Percentiles rank a stretch among this genome's conserved stretches.
These are phyloP conservation scores for Aegilops longissima DNA, from an alignment of 176 grass and related monocot genomes.

Conservation along the genomic window DNA sequence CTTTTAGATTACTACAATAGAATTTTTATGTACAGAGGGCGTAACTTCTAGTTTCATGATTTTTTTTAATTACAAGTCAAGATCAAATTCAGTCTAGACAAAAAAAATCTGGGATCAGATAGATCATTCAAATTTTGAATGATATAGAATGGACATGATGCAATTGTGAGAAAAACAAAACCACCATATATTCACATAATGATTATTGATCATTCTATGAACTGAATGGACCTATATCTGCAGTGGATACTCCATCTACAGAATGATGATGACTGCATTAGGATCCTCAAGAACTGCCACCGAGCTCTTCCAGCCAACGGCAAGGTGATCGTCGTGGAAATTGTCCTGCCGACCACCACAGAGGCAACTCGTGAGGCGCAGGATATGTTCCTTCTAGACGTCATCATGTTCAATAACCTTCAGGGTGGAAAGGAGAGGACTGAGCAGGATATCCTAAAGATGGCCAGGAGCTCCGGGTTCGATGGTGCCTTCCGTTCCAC, in stretches of 20 bases:
- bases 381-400: background rate
- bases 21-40: too few species aligned
- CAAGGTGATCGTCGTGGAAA: background rate
- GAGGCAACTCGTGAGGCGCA: background rate
- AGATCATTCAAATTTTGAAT: too few species aligned
- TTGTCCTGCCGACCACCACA: background rate
- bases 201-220: too few species aligned
- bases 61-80: too few species aligned
- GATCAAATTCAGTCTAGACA: too few species aligned
- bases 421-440: background rate
- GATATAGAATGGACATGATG: too few species aligned
- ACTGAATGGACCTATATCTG: too few species aligned
- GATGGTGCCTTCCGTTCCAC: background rate
- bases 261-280: background rate
- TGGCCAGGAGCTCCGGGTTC: background rate
- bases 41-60: too few species aligned
- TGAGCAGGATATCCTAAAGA: background rate
- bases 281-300: slow-evolving; percentile 10
- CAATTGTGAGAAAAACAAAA: too few species aligned
- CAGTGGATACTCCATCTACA: background rate
- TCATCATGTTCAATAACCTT: background rate
- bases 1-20: too few species aligned
- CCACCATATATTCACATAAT: too few species aligned
- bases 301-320: background rate
- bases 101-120: too few species aligned